These are phyloP conservation scores for Onygenales sp. DNA, from an alignment of 2,329 filamentous ascomycete genomes.

Conservation along the genomic window DNA sequence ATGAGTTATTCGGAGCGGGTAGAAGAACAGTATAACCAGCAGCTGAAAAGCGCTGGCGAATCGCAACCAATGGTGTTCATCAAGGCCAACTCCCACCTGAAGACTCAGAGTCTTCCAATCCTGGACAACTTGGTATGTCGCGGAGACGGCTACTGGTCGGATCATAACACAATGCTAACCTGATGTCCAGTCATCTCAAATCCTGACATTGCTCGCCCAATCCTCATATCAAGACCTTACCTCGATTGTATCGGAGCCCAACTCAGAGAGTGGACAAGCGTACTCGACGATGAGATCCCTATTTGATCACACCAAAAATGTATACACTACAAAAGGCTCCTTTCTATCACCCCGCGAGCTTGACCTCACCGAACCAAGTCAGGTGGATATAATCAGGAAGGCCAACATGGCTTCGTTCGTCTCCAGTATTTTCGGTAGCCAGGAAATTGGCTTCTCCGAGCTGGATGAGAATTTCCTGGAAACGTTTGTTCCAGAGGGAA, in stretches of 20 bases:
- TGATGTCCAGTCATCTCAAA: constrained; percentile 44
- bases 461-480: constrained; percentile 55
- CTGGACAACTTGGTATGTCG: constrained; percentile 50
- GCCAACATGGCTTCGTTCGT: constrained; percentile 58
- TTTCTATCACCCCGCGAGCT: constrained; percentile 48
- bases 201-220: constrained; percentile 48
- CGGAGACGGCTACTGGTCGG: constrained; percentile 2
- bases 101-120: constrained; percentile 51
- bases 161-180: constrained; percentile 7
- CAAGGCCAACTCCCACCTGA: constrained; percentile 38
- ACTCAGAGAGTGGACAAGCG: constrained; percentile 50
- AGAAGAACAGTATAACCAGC: constrained; percentile 29
- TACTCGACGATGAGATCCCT: constrained; percentile 52
- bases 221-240: constrained; percentile 49
- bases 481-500: constrained; percentile 52
- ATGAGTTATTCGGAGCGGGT: constrained; percentile 35
- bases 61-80: constrained; percentile 28
- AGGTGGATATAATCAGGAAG: constrained; percentile 52
- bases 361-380: constrained; percentile 40
- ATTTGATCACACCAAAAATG: constrained; percentile 54
- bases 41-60: constrained; percentile 20
- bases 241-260: constrained; percentile 46
- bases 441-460: constrained; percentile 55
- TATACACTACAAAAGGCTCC: constrained; percentile 47
- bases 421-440: constrained; percentile 53